Percentiles rank a stretch among this genome's conserved stretches.
Conservation (phyloP, 768 basidiomycete genomes). For the Russula foetens region DNA sequence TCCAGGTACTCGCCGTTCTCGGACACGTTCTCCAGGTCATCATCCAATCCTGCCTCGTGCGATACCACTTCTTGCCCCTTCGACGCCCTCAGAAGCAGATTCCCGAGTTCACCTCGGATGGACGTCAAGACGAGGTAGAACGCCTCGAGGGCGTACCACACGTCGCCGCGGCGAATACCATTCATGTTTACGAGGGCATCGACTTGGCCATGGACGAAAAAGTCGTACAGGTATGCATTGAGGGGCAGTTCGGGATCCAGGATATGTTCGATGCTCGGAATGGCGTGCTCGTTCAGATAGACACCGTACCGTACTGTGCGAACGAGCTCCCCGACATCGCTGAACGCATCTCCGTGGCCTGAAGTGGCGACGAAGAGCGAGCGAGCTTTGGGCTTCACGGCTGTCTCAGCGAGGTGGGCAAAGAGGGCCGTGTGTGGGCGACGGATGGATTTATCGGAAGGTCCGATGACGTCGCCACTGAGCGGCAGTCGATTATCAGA, state of each 20-base stretch:
- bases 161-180: slow-evolving; percentile 49
- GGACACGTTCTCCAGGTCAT: slow-evolving; percentile 17
- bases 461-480: slow-evolving; percentile 29
- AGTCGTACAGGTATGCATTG: slow-evolving; percentile 49
- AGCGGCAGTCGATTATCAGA: slow-evolving; percentile 42
- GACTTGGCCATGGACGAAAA: slow-evolving; percentile 57
- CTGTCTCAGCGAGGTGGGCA: slow-evolving; percentile 34
- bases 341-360: slow-evolving; percentile 51
- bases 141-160: slow-evolving; percentile 60
- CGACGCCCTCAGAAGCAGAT: slow-evolving; percentile 31
- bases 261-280: slow-evolving; percentile 44
- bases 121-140: slow-evolving; percentile 44
- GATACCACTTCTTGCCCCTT: neutral
- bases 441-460: slow-evolving; percentile 1
- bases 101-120: slow-evolving; percentile 42
- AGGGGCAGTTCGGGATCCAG: slow-evolving; percentile 21
- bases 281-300: slow-evolving; percentile 48
- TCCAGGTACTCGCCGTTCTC: slow-evolving; percentile 31
- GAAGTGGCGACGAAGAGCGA: slow-evolving; percentile 63
- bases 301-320: slow-evolving; percentile 45
- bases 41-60: slow-evolving; percentile 15
- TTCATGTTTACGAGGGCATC: slow-evolving; percentile 42
- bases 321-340: slow-evolving; percentile 42
- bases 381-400: slow-evolving; percentile 36
- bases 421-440: slow-evolving; percentile 19